Evolutionary conservation across 169 alveolate genomes (phyloP), one percentile per base, ranked within the genome.

Genomic region (Plasmodium coatneyi): DNA sequence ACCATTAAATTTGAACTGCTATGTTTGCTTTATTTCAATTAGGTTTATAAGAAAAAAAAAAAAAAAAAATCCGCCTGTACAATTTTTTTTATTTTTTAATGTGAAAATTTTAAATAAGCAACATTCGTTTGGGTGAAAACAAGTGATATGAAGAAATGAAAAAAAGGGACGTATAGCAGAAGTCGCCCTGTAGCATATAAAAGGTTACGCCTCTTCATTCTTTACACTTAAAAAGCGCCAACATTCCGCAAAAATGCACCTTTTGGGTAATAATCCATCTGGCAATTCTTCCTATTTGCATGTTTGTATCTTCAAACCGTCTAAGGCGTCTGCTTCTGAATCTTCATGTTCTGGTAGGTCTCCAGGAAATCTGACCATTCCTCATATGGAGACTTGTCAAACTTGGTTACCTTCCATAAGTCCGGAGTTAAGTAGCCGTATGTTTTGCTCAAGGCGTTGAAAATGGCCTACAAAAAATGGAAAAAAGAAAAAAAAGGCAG

Each of bases 391-490:
- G 99, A 97, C 94, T 97, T 97, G 80, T 96, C 97, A 90, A 97
- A 97, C 86, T 92, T 95, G 32, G 97, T 96, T 46, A 97, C 97
- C 93, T 96, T 97, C 99, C 99, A 99, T 92, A 99, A 98, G 86
- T 99, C 99, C n/a, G 99, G 99, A 56, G 99, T 99, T 93, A 99
- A 97, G 98, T 98, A 99, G 34, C 99, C 99, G 96, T 99, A 99
- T 80, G 99, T 98, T 95, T 98, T 98, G 92, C 97, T 96, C 80
- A 99, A 96, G 79, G 99, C 99, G 86, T 98, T 98, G 98, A 98
- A 99, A 54, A 98, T 97, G 36, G 99, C 99, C 97, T 96, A 95
- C 82, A 95, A 78, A 41, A 28, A 80, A 32, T 1, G 10, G 28
- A 84, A 43, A 0, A 10, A 14, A 76, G 3, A 39, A 5, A 46